phyloP scores from a whole-genome alignment of 164 flowering plant genomes.

The Chimonanthus praecox region DNA sequence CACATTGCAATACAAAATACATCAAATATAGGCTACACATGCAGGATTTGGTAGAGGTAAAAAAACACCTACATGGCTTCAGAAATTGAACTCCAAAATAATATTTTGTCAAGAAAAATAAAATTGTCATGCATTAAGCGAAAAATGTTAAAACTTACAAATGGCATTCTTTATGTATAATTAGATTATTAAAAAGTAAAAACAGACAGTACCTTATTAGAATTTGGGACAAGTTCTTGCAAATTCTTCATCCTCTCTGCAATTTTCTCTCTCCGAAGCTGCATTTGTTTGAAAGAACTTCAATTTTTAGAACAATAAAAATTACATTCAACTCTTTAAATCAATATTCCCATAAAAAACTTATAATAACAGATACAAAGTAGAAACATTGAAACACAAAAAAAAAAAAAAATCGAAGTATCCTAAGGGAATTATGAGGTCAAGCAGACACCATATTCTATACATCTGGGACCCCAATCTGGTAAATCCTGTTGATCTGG shows the following conservation, averaged over 20 bases:
- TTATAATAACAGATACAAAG: too few relatives aligned
- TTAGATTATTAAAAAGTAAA: background rate
- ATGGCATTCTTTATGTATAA: too few relatives aligned
- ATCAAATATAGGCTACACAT: background rate
- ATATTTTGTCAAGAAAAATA: background rate
- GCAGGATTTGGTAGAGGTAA: too few relatives aligned
- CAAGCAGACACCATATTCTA: background rate
- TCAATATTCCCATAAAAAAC: background rate
- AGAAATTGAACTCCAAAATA: background rate
- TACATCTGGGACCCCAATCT: background rate
- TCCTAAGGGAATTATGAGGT: background rate
- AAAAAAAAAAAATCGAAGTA: background rate
- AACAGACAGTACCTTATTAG: conserved; percentile 40
- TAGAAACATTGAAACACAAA: too few relatives aligned
- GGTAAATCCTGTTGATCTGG: background rate
- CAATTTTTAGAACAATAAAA: background rate
- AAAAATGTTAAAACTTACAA: too few relatives aligned
- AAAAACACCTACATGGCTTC: background rate
- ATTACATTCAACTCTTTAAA: background rate
- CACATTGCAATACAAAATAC: background rate
- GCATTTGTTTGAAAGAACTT: conserved; percentile 5
- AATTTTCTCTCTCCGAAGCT: conserved; percentile 64
- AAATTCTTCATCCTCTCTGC: conserved; percentile 59
- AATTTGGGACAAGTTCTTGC: conserved; percentile 60
- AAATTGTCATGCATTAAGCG: background rate